These are phyloP conservation scores for Aspergillus tamarii DNA, from an alignment of 2,329 filamentous ascomycete genomes.

Conservation along the genomic window DNA sequence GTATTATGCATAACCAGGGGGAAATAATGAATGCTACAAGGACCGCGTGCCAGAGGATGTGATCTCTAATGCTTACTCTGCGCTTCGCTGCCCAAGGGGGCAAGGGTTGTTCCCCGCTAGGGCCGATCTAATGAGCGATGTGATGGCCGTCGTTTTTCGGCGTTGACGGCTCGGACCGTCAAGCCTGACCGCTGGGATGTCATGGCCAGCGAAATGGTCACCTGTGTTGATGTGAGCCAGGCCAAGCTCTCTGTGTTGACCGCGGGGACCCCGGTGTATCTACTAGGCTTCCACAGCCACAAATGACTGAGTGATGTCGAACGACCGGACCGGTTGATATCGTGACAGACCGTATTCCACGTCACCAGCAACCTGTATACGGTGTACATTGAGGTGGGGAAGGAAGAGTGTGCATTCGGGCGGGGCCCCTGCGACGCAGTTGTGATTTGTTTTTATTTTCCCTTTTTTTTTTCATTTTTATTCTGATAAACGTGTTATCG, in stretches of 20 bases:
- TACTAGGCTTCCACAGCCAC: conserved; percentile 34
- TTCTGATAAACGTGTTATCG: conserved; percentile 31
- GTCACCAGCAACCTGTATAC: conserved; percentile 32
- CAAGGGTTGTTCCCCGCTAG: conserved; percentile 22
- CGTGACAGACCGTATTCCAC: conserved; percentile 34
- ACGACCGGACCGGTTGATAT: conserved; percentile 32
- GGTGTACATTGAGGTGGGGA: conserved; percentile 24
- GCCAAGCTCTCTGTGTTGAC: conserved; percentile 15
- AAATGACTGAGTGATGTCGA: conserved; percentile 28
- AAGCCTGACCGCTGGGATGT: conserved; percentile 21
- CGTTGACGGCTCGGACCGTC: conserved; percentile 36
- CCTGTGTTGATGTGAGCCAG: conserved; percentile 16
- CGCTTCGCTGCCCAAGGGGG: conserved; percentile 35
- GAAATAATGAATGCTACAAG: conserved; percentile 8
- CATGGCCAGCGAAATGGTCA: conserved; percentile 20
- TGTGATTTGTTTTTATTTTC: background rate
- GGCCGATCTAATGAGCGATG: conserved; percentile 20
- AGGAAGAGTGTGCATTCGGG: conserved; percentile 25
- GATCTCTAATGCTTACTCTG: conserved; percentile 22
- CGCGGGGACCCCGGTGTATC: conserved; percentile 20
- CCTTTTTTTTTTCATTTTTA: background rate
- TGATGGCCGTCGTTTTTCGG: conserved; percentile 20
- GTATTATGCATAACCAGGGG: background rate
- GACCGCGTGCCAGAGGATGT: conserved; percentile 12
- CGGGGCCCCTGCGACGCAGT: conserved; percentile 27